Base-by-base conservation (phyloP, 495 filamentous ascomycete species). In the Xylaria acuta region DNA sequence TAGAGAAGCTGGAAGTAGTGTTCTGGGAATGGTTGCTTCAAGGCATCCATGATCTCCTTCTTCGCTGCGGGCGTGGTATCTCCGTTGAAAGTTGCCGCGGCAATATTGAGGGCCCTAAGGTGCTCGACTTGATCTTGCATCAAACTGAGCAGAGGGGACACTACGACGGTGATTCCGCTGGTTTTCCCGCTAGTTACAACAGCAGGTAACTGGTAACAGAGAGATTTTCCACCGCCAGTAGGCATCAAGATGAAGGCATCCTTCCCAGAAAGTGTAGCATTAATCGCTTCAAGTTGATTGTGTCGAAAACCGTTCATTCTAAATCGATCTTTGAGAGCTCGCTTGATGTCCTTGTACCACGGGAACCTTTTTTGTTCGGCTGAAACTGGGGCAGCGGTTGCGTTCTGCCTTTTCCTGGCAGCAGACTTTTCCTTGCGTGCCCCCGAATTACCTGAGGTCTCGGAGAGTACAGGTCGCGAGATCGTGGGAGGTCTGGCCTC, bases 171-270 rank as follows among this genome's bases (percentile, higher is more conserved):
- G 7, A 99, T 88, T 2, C 96, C 96, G 62, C 83, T 86, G 0
- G 95, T 98, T 72, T 87, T 89, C 20, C 96, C 97, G 25, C 89
- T 91, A 16, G 82, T 87, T n/a, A 98, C 85, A 32, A 98, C 85
- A 32, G 97, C 93, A 9, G 96, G 97, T 20, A 99, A 83, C 76
- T 99, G 96, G 79, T 98, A 99, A 79, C 97, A 98, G 12, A 99
- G 85, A 16, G 94, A 97, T 78, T 99, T 99, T 20, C 96, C 96
- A 64, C 96, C 97, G 53, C 97, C 96, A 3, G 96, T 99, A 36
- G 96, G 97, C 96, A 99, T 98, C 32, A 98, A 82, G 18, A 98
- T 92, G 77, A 99, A 98, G 0, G 91, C 90, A 80, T 98, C 94
- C 74, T 95, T 91, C 0, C 94, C 95, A 41, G 83, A 84, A 47